These are phyloP conservation scores for Linderina pennispora DNA, from an alignment of 192 early-diverging fungal genomes.

Conservation along the genomic window DNA sequence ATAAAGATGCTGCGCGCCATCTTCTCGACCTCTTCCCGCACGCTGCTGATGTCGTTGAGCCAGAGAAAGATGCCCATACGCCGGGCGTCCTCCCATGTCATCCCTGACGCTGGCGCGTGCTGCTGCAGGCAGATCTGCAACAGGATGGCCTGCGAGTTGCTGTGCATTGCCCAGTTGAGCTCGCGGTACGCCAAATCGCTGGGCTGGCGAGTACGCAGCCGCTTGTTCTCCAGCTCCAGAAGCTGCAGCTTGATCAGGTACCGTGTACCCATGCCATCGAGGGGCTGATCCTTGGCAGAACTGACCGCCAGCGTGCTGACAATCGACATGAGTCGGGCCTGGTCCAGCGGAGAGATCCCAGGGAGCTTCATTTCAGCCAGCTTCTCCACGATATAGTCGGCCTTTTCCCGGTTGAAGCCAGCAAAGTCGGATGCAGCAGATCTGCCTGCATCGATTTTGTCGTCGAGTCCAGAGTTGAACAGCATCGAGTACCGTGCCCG, in stretches of 20 bases:
- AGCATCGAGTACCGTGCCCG: conserved; percentile 24
- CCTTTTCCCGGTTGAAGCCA: conserved; percentile 37
- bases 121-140: conserved; percentile 26
- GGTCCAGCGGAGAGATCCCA: conserved; percentile 61
- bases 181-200: conserved; percentile 59
- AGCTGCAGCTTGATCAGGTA: conserved; percentile 78
- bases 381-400: conserved; percentile 29
- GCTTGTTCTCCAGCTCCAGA: conserved; percentile 49
- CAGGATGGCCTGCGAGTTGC: conserved; percentile 72
- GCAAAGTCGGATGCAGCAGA: conserved; percentile 22
- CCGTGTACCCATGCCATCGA: conserved; percentile 83
- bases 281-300: conserved; percentile 60
- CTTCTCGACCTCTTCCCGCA: conserved; percentile 69
- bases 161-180: conserved; percentile 76
- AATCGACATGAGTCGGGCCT: conserved; percentile 67
- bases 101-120: conserved; percentile 50
- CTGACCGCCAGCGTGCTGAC: conserved; percentile 56
- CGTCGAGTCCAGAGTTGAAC: conserved; percentile 5
- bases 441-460: not conserved
- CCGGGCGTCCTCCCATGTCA: conserved; percentile 78
- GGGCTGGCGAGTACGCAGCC: conserved; percentile 36
- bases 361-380: conserved; percentile 38
- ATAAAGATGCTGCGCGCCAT: conserved; percentile 89
- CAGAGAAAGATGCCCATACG: conserved; percentile 81
- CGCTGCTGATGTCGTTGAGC: conserved; percentile 66